These are phyloP conservation scores for Hypoxylon lienhwacheense DNA, from an alignment of 495 filamentous ascomycete species.

Conservation along the genomic window DNA sequence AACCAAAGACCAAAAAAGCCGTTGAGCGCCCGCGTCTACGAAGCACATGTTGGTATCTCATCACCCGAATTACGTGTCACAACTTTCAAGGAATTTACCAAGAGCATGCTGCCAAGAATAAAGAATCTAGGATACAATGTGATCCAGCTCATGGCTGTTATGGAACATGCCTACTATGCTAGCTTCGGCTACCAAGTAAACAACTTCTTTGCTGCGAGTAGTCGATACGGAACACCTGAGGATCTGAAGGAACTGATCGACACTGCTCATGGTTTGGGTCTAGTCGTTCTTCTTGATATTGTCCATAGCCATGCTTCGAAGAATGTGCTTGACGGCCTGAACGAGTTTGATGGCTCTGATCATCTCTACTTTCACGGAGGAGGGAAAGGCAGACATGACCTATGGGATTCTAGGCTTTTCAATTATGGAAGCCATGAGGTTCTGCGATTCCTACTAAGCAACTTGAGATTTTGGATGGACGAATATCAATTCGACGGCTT, in stretches of 20 bases:
- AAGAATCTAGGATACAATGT: conserved; percentile 91
- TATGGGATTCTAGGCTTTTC: conserved; percentile 95
- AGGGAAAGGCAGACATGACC: conserved; percentile 77
- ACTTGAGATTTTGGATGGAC: conserved; percentile 98
- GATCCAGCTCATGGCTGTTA: conserved; percentile 97
- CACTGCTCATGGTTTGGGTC: conserved; percentile 86
- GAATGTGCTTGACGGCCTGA: conserved; percentile 91
- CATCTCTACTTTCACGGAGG: conserved; percentile 95
- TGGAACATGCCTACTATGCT: conserved; percentile 99
- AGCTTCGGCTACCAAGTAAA: conserved; percentile 99
- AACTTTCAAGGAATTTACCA: conserved; percentile 96
- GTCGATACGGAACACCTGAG: conserved; percentile 90
- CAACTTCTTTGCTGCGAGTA: conserved; percentile 97
- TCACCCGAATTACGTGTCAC: conserved; percentile 85
- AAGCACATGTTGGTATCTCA: conserved; percentile 96
- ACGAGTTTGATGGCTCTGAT: conserved; percentile 92
- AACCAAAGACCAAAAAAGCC: conserved; percentile 82
- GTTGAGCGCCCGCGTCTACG: conserved; percentile 84
- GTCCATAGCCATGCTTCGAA: conserved; percentile 98
- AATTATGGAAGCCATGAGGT: conserved; percentile 97
- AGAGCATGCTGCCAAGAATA: conserved; percentile 88
- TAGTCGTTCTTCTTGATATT: conserved; percentile 92
- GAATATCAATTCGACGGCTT: conserved; percentile 97
- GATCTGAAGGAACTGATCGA: conserved; percentile 96
- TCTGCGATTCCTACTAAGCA: conserved; percentile 88